These are phyloP conservation scores for Penicillium verhagenii DNA, from an alignment of 495 filamentous ascomycete genomes.

Conservation along the genomic window DNA sequence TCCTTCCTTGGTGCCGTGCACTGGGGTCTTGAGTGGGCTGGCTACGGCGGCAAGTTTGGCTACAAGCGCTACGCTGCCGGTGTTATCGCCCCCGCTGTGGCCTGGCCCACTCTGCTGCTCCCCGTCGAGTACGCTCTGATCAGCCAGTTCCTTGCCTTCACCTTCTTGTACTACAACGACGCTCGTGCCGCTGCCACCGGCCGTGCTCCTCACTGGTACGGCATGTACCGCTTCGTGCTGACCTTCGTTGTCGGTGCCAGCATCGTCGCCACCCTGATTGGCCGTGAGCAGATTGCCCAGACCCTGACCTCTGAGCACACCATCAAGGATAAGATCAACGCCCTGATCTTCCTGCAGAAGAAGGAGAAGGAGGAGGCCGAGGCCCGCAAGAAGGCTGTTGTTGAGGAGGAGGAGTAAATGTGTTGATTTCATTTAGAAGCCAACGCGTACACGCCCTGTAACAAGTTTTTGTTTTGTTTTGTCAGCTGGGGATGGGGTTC, in stretches of 20 bases:
- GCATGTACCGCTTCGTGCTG: slow-evolving; percentile 90
- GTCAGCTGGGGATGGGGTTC: slow-evolving; percentile 5
- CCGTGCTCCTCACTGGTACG: slow-evolving; percentile 91
- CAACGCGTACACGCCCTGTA: not conserved
- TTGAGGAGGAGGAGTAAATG: slow-evolving; percentile 49
- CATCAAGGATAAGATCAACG: slow-evolving; percentile 61
- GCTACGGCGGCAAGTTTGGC: slow-evolving; percentile 68
- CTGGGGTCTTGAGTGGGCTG: slow-evolving; percentile 85
- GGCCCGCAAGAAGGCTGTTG: slow-evolving; percentile 45
- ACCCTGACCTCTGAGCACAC: slow-evolving; percentile 45
- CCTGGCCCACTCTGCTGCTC: slow-evolving; percentile 91
- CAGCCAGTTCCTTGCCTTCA: slow-evolving; percentile 86
- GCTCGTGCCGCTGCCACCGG: slow-evolving; percentile 69
- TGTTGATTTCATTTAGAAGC: not conserved
- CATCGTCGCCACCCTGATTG: slow-evolving; percentile 84
- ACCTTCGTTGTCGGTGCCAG: slow-evolving; percentile 88
- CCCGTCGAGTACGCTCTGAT: slow-evolving; percentile 87
- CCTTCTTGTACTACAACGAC: slow-evolving; percentile 86
- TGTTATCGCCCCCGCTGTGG: slow-evolving; percentile 76
- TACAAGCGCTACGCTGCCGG: slow-evolving; percentile 81
- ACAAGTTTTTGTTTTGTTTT: slow-evolving; percentile 3
- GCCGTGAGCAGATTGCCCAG: slow-evolving; percentile 78
- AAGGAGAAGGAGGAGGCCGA: slow-evolving; percentile 63
- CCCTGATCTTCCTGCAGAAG: slow-evolving; percentile 58
- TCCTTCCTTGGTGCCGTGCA: slow-evolving; percentile 96